Evolutionary conservation across 805 yeast genomes (phyloP).

Genomic region (Kregervanrija fluxuum): DNA sequence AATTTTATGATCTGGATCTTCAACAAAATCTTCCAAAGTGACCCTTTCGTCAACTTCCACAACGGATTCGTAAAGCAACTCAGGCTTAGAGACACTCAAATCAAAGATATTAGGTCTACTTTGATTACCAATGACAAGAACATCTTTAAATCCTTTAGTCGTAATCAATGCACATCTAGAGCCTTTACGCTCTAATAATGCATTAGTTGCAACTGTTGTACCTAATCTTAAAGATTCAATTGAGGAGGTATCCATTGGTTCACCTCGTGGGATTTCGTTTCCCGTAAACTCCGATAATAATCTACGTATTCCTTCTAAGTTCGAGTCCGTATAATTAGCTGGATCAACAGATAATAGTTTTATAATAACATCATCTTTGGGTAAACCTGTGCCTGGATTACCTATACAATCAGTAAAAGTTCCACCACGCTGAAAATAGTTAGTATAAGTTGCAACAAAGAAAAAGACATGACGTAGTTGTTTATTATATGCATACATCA

Average conservation of each 20-base stretch:
- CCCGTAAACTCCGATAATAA: slow-evolving; percentile 57
- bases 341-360: slow-evolving; percentile 88
- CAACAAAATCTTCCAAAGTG: slow-evolving; percentile 73
- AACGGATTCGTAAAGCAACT: slow-evolving; percentile 65
- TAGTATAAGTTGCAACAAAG: background rate
- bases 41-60: slow-evolving; percentile 87
- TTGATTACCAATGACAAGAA: slow-evolving; percentile 81
- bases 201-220: slow-evolving; percentile 94
- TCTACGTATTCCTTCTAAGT: slow-evolving; percentile 83
- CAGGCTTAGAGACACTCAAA: slow-evolving; percentile 64
- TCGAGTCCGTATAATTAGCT: slow-evolving; percentile 80
- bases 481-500: slow-evolving; percentile 8
- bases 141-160: slow-evolving; percentile 83
- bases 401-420: slow-evolving; percentile 79
- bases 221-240: slow-evolving; percentile 80
- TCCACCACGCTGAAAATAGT: slow-evolving; percentile 54
- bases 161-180: slow-evolving; percentile 80
- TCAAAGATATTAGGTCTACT: slow-evolving; percentile 88
- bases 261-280: slow-evolving; percentile 47
- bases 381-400: slow-evolving; percentile 41
- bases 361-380: slow-evolving; percentile 55
- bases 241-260: slow-evolving; percentile 51
- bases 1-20: slow-evolving; percentile 46
- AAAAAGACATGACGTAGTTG: background rate
- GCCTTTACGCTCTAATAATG: slow-evolving; percentile 87